These are phyloP conservation scores for Psilocybe azurescens DNA, from an alignment of 768 basidiomycete species.

Conservation along the genomic window DNA sequence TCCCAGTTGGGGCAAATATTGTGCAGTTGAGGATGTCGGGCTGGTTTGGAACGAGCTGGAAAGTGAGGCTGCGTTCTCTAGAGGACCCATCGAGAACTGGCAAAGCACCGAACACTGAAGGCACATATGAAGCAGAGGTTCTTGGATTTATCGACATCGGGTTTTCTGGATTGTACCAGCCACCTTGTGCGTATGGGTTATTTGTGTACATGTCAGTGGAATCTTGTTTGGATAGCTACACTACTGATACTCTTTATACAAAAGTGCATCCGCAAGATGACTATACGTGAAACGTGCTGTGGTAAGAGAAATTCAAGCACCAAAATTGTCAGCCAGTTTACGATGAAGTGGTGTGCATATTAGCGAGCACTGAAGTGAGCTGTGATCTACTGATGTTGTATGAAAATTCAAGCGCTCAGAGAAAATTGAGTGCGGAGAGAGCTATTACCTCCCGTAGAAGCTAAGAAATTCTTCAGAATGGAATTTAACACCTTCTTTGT, in stretches of 20 bases:
- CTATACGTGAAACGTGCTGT: too few species aligned
- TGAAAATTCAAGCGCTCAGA: too few species aligned
- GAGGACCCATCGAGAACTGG: slow-evolving; percentile 5
- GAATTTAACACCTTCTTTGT: too few species aligned
- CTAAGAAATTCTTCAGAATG: too few species aligned
- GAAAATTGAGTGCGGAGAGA: too few species aligned
- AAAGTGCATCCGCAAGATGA: too few species aligned
- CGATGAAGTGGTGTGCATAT: too few species aligned
- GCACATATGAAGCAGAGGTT: not conserved
- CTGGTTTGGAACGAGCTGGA: slow-evolving; percentile 2
- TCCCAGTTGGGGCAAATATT: slow-evolving; percentile 1
- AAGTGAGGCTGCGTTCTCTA: slow-evolving; percentile 1
- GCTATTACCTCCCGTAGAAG: too few species aligned
- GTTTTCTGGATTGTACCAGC: slow-evolving; percentile 9
- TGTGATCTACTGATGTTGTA: too few species aligned
- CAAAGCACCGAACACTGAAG: slow-evolving; percentile 15
- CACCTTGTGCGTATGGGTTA: slow-evolving; percentile 11
- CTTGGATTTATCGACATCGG: slow-evolving; percentile 7
- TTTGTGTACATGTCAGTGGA: not conserved
- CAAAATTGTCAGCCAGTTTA: too few species aligned
- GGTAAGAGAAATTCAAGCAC: too few species aligned
- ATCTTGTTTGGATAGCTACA: not conserved
- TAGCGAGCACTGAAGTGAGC: too few species aligned
- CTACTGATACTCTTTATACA: not conserved
- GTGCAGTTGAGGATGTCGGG: slow-evolving; percentile 14